A percentile compares a stretch with the other conserved stretches of the same genome.
Evolutionary conservation across 192 early-diverging fungal species (phyloP).

Genomic region (Cetraspora pellucida): DNA sequence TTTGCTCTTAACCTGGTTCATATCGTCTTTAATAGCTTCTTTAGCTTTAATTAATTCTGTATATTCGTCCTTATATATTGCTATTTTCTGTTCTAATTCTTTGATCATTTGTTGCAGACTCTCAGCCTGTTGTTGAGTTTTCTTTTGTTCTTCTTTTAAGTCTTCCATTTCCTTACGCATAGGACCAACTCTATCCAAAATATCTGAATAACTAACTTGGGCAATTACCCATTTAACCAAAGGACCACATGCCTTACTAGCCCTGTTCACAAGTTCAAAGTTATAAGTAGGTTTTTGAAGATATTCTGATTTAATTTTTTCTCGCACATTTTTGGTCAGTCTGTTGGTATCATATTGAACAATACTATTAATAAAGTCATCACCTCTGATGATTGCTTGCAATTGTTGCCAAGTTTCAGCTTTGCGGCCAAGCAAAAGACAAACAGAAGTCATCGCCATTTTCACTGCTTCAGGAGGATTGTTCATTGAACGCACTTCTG

Average conservation of each 20-base stretch:
- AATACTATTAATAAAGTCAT: slow-evolving; percentile 97
- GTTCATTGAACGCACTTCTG: slow-evolving; percentile 94
- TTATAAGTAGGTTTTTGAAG: slow-evolving; percentile 85
- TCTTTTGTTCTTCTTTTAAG: slow-evolving; percentile 77
- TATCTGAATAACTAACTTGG: slow-evolving; percentile 91
- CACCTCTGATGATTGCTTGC: slow-evolving; percentile 85
- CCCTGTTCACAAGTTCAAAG: slow-evolving; percentile 95
- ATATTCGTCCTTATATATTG: slow-evolving; percentile 95
- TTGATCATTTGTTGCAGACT: slow-evolving; percentile 78
- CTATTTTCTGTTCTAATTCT: slow-evolving; percentile 87
- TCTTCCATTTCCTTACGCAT: slow-evolving; percentile 88
- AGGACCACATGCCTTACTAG: slow-evolving; percentile 98
- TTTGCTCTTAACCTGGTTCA: slow-evolving; percentile 89
- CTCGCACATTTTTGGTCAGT: slow-evolving; percentile 75
- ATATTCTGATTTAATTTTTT: slow-evolving; percentile 78
- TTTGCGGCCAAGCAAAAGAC: slow-evolving; percentile 86
- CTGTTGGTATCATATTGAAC: slow-evolving; percentile 95
- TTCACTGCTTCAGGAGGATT: slow-evolving; percentile 97
- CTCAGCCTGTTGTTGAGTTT: slow-evolving; percentile 68
- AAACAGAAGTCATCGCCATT: slow-evolving; percentile 97
- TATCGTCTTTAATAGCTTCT: slow-evolving; percentile 86
- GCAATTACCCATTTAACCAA: slow-evolving; percentile 98
- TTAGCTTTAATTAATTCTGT: slow-evolving; percentile 94
- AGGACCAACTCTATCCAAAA: slow-evolving; percentile 93
- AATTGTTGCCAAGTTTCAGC: slow-evolving; percentile 90